A percentile compares a stretch with the other conserved stretches of the same genome.
Evolutionary conservation across 2,329 filamentous ascomycete genomes (phyloP).

Genomic region (Trichoderma brevicompactum): DNA sequence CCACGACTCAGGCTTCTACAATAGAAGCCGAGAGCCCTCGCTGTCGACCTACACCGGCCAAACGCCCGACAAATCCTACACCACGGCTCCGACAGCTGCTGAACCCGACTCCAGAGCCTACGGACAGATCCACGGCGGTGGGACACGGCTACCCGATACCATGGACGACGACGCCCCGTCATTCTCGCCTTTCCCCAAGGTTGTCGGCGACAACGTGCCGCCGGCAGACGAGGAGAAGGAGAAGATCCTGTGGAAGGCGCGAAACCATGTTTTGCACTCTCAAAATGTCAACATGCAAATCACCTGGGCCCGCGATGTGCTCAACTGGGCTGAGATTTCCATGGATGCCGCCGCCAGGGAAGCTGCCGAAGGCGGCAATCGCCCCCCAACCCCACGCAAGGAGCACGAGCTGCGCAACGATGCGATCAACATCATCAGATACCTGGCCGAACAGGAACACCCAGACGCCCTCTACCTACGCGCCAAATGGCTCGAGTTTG

Average conservation of each 20-base stretch:
- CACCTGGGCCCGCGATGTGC: constrained; percentile 91
- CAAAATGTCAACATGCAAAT: constrained; percentile 97
- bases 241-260: constrained; percentile 81
- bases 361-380: constrained; percentile 47
- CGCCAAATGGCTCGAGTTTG: constrained; percentile 97
- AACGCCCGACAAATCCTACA: constrained; percentile 24
- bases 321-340: constrained; percentile 85
- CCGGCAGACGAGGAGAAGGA: constrained; percentile 95
- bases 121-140: constrained; percentile 34
- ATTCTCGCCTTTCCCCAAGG: constrained; percentile 90
- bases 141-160: constrained; percentile 45
- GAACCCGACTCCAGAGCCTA: constrained; percentile 22
- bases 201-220: constrained; percentile 85
- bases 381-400: constrained; percentile 79
- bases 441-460: constrained; percentile 88
- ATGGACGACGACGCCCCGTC: constrained; percentile 66
- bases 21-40: constrained; percentile 50
- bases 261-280: constrained; percentile 82
- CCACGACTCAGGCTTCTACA: constrained; percentile 30
- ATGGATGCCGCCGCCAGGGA: constrained; percentile 76
- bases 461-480: constrained; percentile 93
- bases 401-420: constrained; percentile 89
- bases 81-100: background rate
- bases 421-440: constrained; percentile 88
- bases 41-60: constrained; percentile 46